Evolutionary conservation across 768 basidiomycete species (phyloP).

Genomic region (Lentinula detonsa): DNA sequence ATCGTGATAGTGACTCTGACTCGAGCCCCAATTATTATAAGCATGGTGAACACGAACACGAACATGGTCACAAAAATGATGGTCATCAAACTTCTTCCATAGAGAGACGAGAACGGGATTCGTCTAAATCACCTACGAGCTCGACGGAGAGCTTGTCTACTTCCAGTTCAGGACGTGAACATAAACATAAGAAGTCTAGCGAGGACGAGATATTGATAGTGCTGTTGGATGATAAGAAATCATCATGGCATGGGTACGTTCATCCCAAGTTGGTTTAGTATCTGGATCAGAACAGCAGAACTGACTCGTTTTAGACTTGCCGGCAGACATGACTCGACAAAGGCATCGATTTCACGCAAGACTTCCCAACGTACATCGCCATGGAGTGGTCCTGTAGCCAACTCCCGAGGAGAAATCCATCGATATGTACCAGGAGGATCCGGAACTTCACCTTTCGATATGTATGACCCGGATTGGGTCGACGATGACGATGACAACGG

Average conservation of each 20-base stretch:
- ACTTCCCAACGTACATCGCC: neutral
- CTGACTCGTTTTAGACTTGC: neutral
- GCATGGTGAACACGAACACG: neutral
- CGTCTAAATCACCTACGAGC: slow-evolving; percentile 2
- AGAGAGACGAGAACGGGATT: neutral
- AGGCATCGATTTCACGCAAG: slow-evolving; percentile 1
- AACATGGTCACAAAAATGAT: neutral
- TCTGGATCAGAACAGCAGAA: neutral
- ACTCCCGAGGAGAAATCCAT: slow-evolving; percentile 5
- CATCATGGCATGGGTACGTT: slow-evolving; percentile 5
- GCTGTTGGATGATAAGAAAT: slow-evolving; percentile 2
- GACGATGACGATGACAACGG: neutral
- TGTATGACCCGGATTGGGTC: neutral
- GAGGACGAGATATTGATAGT: slow-evolving; percentile 6
- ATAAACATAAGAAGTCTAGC: neutral
- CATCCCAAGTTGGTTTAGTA: neutral
- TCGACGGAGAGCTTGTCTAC: neutral
- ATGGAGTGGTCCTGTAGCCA: slow-evolving; percentile 5
- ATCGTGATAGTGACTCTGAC: neutral
- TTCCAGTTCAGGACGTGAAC: neutral
- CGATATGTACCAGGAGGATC: slow-evolving; percentile 1
- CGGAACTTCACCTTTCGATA: neutral
- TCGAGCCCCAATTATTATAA: neutral
- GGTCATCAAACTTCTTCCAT: neutral
- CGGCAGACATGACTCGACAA: neutral